phyloP scores from a whole-genome alignment of 1,284 basidiomycete genomes.

The Meira nashicola region DNA sequence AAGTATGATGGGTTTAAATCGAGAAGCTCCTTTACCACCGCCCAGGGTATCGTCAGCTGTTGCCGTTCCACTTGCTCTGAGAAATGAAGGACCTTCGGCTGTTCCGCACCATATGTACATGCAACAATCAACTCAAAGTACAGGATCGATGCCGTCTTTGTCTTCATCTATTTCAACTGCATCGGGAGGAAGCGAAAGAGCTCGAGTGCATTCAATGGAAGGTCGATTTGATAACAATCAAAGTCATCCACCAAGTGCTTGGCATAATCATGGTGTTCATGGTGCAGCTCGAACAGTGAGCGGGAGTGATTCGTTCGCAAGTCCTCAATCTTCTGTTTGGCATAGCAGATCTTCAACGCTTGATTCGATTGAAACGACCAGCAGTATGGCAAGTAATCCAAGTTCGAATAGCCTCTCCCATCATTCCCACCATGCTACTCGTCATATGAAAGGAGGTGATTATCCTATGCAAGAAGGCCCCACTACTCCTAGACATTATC shows the following conservation, averaged over 20 bases:
- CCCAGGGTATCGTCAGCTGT: too few relatives aligned
- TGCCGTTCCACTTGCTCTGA: not conserved
- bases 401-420: not conserved
- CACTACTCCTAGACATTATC: not conserved
- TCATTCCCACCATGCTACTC: slow-evolving; percentile 16
- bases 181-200: not conserved
- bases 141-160: slow-evolving; percentile 9
- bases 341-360: slow-evolving; percentile 36
- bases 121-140: not conserved
- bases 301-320: slow-evolving; percentile 11
- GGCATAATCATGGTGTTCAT: not conserved
- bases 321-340: slow-evolving; percentile 33
- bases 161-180: slow-evolving; percentile 4
- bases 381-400: slow-evolving; percentile 12
- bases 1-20: not conserved
- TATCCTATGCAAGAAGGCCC: slow-evolving; percentile 5
- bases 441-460: slow-evolving; percentile 19
- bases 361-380: slow-evolving; percentile 30
- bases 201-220: slow-evolving; percentile 6
- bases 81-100: not conserved
- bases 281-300: slow-evolving; percentile 8
- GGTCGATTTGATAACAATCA: not conserved
- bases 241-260: not conserved
- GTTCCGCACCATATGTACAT: slow-evolving; percentile 7
- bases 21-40: not conserved